These are phyloP conservation scores for Prosopis cineraria DNA, from an alignment of 306 rosid species.

Conservation along the genomic window DNA sequence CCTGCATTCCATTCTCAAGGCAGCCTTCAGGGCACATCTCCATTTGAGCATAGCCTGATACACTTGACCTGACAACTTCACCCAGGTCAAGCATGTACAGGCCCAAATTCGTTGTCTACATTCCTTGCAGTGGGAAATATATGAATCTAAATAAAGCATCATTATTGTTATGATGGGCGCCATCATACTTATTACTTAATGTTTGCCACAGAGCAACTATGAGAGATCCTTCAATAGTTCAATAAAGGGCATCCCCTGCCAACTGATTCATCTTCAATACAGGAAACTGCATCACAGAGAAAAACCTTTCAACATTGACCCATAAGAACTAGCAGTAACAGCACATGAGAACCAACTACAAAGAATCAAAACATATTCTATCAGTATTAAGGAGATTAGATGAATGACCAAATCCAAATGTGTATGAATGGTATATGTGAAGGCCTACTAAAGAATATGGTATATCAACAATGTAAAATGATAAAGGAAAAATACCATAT, in stretches of 20 bases:
- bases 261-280: background rate
- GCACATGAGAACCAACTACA: background rate
- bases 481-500: background rate
- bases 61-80: background rate
- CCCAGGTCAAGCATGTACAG: background rate
- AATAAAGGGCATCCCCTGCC: background rate
- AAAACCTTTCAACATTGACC: background rate
- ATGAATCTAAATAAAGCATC: background rate
- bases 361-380: background rate
- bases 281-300: background rate
- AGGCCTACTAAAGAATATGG: constrained; percentile 1
- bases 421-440: background rate
- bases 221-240: background rate
- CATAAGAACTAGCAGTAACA: background rate
- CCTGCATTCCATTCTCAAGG: background rate
- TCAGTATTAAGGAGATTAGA: background rate
- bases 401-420: background rate
- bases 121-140: background rate
- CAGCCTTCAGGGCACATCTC: background rate
- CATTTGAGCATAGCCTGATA: background rate
- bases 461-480: constrained; percentile 24
- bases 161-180: background rate
- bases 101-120: background rate
- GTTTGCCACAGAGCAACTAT: background rate
- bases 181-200: background rate